Evolutionary conservation across 2,329 filamentous ascomycete genomes (phyloP).

Genomic region (Mycocentrospora acerina): DNA sequence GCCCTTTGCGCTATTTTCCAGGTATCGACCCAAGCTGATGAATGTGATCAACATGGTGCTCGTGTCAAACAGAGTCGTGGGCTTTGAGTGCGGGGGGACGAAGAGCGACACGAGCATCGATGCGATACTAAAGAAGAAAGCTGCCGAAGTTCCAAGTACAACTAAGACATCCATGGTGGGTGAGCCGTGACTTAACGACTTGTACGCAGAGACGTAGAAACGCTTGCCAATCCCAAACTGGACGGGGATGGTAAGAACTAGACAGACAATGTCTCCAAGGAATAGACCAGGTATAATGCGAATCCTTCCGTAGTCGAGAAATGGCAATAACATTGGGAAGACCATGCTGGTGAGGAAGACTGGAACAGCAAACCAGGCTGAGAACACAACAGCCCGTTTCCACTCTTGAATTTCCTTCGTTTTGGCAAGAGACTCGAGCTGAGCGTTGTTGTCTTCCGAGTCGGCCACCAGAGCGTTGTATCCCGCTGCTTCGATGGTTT

Average conservation of each 20-base stretch:
- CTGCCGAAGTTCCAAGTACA: conserved; percentile 87
- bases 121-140: conserved; percentile 92
- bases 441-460: conserved; percentile 92
- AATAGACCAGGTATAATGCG: conserved; percentile 73
- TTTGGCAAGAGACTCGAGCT: conserved; percentile 93
- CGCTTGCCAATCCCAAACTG: conserved; percentile 95
- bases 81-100: conserved; percentile 73
- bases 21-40: conserved; percentile 83
- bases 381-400: conserved; percentile 77
- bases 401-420: conserved; percentile 95
- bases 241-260: conserved; percentile 83
- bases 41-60: conserved; percentile 99
- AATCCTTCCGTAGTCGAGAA: conserved; percentile 74
- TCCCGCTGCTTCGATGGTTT: conserved; percentile 75
- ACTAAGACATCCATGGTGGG: conserved; percentile 98
- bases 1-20: conserved; percentile 94
- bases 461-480: conserved; percentile 90
- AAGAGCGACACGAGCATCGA: conserved; percentile 82
- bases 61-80: conserved; percentile 91
- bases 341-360: conserved; percentile 94
- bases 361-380: conserved; percentile 78
- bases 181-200: conserved; percentile 83
- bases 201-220: conserved; percentile 92
- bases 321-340: conserved; percentile 79
- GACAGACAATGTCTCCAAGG: conserved; percentile 82